phyloP scores from a whole-genome alignment of 1,139 yeast species.

The Pichia sp. region DNA sequence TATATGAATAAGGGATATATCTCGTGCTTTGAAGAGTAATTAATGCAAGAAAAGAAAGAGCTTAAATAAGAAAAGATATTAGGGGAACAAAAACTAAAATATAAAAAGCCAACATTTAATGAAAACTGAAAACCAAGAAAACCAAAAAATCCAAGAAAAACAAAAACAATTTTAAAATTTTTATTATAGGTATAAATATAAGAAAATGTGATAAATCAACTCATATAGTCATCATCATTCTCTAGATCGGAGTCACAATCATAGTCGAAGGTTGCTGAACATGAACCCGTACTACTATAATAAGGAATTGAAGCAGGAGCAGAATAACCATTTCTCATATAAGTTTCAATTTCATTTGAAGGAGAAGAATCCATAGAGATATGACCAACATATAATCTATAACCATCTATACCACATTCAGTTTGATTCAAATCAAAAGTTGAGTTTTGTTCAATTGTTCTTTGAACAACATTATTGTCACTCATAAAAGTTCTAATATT shows the following conservation, averaged over 20 bases:
- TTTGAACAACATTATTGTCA: constrained; percentile 27
- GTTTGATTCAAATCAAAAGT: constrained; percentile 29
- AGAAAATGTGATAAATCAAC: not conserved
- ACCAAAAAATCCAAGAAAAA: too few relatives aligned
- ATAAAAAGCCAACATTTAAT: too few relatives aligned
- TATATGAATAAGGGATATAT: too few relatives aligned
- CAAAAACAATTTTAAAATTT: too few relatives aligned
- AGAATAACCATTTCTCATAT: constrained; percentile 36
- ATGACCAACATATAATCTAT: constrained; percentile 27
- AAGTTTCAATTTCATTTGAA: constrained; percentile 35
- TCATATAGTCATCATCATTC: constrained; percentile 20
- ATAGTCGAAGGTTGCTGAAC: constrained; percentile 15
- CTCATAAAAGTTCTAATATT: constrained; percentile 31
- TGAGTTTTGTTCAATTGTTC: constrained; percentile 28
- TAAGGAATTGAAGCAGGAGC: constrained; percentile 10
- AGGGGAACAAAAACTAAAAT: too few relatives aligned
- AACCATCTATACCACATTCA: constrained; percentile 33
- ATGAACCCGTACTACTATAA: constrained; percentile 21
- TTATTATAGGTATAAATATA: not conserved
- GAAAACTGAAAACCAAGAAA: too few relatives aligned
- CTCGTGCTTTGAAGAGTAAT: too few relatives aligned
- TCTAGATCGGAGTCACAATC: constrained; percentile 27
- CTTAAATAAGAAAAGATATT: too few relatives aligned
- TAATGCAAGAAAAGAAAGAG: too few relatives aligned
- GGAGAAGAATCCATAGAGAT: constrained; percentile 28